Conservation (phyloP, 305 asterid genomes). For the Rubia peregrina region DNA sequence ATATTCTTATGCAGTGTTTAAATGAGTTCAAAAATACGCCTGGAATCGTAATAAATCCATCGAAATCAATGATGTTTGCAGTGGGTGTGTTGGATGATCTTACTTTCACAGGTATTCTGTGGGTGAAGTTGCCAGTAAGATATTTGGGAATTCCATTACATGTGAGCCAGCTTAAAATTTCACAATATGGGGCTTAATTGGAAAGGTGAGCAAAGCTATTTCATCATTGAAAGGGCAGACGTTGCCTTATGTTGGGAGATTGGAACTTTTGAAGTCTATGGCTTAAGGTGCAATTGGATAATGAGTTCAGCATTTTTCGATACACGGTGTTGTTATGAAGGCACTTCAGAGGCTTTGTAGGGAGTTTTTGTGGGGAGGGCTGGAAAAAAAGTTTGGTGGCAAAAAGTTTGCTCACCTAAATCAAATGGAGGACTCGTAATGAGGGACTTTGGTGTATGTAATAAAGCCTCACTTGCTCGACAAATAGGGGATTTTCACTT, state of each 20-base stretch:
- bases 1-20: too few species aligned
- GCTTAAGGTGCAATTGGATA: too few species aligned
- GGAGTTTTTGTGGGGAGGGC: too few species aligned
- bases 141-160: neutral
- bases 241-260: neutral
- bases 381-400: too few species aligned
- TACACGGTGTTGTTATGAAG: too few species aligned
- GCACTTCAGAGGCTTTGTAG: too few species aligned
- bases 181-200: too few species aligned
- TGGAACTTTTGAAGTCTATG: too few species aligned
- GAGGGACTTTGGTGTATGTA: neutral
- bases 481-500: neutral
- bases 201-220: too few species aligned
- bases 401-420: neutral
- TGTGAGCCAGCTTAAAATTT: too few species aligned
- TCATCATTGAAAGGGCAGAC: too few species aligned
- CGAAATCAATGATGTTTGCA: neutral
- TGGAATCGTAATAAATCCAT: neutral
- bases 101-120: neutral
- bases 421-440: neutral
- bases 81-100: neutral
- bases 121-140: neutral
- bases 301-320: too few species aligned
- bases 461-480: neutral
- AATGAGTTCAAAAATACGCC: neutral